Evolutionary conservation across 164 flowering plant species (phyloP).

Genomic region (Saururus chinensis): DNA sequence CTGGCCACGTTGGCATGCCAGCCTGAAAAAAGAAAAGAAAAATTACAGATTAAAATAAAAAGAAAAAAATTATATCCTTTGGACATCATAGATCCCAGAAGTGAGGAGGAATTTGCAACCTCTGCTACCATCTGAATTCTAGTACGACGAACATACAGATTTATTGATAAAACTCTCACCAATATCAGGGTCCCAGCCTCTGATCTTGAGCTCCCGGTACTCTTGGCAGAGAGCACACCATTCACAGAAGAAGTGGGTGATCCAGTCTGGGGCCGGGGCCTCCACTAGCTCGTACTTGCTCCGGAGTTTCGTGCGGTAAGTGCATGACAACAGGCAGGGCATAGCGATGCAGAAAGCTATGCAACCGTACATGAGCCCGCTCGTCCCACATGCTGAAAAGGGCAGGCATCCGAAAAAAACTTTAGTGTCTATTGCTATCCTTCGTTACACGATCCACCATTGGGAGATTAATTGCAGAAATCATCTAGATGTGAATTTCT

Average conservation of each 20-base stretch:
- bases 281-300: slow-evolving; percentile 20
- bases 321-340: slow-evolving; percentile 30
- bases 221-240: slow-evolving; percentile 36
- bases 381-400: slow-evolving; percentile 20
- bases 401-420: background rate
- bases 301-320: slow-evolving; percentile 27
- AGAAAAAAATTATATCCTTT: background rate
- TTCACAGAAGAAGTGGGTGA: slow-evolving; percentile 26
- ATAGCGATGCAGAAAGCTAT: slow-evolving; percentile 9
- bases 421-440: background rate
- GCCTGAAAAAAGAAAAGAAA: background rate
- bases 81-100: too few species aligned
- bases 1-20: slow-evolving; percentile 7
- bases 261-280: slow-evolving; percentile 27
- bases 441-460: background rate
- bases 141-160: too few species aligned
- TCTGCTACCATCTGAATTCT: too few species aligned
- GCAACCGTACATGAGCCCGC: slow-evolving; percentile 17
- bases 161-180: slow-evolving; percentile 10
- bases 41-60: too few species aligned
- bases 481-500: too few species aligned
- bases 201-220: slow-evolving; percentile 25
- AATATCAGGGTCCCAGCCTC: slow-evolving; percentile 28
- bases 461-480: too few species aligned
- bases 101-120: too few species aligned